Evolutionary conservation across 192 early-diverging fungal species (phyloP), one percentile per base, ranked within the genome.

Genomic region (Podila clonocystis): DNA sequence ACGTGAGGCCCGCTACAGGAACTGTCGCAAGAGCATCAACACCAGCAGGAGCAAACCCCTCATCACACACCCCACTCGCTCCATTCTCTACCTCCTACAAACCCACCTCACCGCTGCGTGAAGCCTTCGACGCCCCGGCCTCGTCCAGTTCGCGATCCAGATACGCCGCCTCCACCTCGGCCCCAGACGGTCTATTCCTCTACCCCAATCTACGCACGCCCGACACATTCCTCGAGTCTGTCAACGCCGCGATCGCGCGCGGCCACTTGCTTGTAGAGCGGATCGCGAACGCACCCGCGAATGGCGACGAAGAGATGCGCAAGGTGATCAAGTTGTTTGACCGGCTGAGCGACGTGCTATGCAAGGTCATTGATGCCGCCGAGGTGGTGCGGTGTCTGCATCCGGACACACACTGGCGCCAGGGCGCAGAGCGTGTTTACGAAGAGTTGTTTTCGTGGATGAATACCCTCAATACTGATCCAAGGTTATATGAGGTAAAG

Each of bases 321-420:
- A 87, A 82, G 41, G 91, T 96, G 2, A 90, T 99, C 68, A 95
- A 97, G 78, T 87, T 93, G 50, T 88, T 98, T 58, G 98, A 99
- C 75, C 86, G 93, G 58, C 86, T 98, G 22, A 94, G 92, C 24
- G 96, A 99, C 80, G 86, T 90, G 3, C 85, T 99, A 19, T 99
- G 97, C 52, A 89, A 91, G 41, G 94, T 98, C 1, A 93, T 98
- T 82, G 98, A 99, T 68, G 89, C 92, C 50, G 91, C 94, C 0
- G 98, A 99, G 79, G 90, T 99, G n/a, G 86, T 98, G 5, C 90
- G 96, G 36, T 94, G 94, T 71, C 91, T 95, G 36, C 97, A 98
- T 67, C 95, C 98, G 0, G 92, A 95, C 74, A 66, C 68, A 68
- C 70, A 65, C 29, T 94, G 91, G 83, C 85, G 92, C 60, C 75